Conservation (phyloP, 2,329 filamentous ascomycete genomes). For the Claviceps sp. region DNA sequence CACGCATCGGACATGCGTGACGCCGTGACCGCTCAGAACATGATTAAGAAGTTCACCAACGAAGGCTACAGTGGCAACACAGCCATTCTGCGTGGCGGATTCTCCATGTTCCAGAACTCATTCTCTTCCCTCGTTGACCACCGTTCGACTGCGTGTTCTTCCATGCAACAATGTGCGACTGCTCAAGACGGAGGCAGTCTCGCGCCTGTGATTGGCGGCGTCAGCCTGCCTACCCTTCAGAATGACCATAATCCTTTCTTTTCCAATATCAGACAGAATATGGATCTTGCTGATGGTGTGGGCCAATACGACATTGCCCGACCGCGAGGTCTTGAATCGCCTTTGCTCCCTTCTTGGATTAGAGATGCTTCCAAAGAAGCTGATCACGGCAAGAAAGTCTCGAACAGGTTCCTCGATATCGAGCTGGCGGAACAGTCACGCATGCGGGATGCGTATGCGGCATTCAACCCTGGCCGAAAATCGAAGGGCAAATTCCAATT, state of each 20-base stretch:
- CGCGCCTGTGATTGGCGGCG: constrained; percentile 73
- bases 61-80: constrained; percentile 68
- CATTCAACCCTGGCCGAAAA: constrained; percentile 28
- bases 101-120: constrained; percentile 54
- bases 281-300: constrained; percentile 86
- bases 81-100: constrained; percentile 71
- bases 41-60: constrained; percentile 80
- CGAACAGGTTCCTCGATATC: constrained; percentile 71
- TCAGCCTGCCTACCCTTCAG: constrained; percentile 59
- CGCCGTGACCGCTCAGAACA: constrained; percentile 66
- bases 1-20: constrained; percentile 68
- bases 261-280: constrained; percentile 89
- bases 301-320: constrained; percentile 57
- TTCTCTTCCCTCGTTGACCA: constrained; percentile 53
- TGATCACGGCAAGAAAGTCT: constrained; percentile 68
- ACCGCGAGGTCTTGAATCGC: constrained; percentile 30
- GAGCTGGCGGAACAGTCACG: constrained; percentile 77
- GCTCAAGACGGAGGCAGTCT: constrained; percentile 30
- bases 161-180: neutral
- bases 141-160: constrained; percentile 22
- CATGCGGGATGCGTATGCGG: constrained; percentile 68
- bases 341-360: constrained; percentile 64
- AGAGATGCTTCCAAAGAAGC: constrained; percentile 48
- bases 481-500: constrained; percentile 46
- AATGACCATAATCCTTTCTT: constrained; percentile 80